These are phyloP conservation scores for Fonsecaea monophora DNA, from an alignment of 2,329 filamentous ascomycete genomes.

Conservation along the genomic window DNA sequence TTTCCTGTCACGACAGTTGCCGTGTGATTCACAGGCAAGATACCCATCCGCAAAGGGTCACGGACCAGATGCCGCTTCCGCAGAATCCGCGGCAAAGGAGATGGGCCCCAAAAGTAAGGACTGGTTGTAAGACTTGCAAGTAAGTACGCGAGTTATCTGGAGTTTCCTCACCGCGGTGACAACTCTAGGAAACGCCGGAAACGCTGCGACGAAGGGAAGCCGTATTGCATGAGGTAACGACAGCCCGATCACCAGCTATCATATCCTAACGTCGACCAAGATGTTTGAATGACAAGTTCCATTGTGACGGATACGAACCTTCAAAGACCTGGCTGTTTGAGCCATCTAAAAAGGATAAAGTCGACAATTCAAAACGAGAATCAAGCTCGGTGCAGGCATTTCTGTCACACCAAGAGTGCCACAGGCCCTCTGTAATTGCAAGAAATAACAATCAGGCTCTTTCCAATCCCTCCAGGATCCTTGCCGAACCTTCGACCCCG, in stretches of 20 bases:
- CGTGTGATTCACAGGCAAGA: neutral
- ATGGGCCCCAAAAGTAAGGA: conserved; percentile 24
- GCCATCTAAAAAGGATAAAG: neutral
- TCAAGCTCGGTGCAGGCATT: neutral
- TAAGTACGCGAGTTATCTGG: conserved; percentile 2
- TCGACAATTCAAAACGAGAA: neutral
- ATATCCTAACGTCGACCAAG: neutral
- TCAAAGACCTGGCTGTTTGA: conserved; percentile 30
- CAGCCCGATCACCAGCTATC: neutral
- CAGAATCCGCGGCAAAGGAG: conserved; percentile 17
- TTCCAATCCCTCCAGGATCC: neutral
- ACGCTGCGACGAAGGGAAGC: conserved; percentile 28
- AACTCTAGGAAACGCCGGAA: conserved; percentile 9
- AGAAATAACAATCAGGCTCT: neutral
- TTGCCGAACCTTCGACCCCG: conserved; percentile 18
- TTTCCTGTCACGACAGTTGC: neutral
- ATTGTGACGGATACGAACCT: conserved; percentile 25
- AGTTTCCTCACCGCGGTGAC: neutral
- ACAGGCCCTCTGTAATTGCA: neutral
- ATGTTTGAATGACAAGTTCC: conserved; percentile 25
- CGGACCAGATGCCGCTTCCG: conserved; percentile 1
- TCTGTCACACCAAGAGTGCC: neutral
- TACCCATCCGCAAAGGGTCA: neutral
- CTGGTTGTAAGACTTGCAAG: conserved; percentile 28
- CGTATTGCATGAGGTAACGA: conserved; percentile 15